phyloP scores from a whole-genome alignment of 352 stramenopile species.

The Phytophthora foliorum region DNA sequence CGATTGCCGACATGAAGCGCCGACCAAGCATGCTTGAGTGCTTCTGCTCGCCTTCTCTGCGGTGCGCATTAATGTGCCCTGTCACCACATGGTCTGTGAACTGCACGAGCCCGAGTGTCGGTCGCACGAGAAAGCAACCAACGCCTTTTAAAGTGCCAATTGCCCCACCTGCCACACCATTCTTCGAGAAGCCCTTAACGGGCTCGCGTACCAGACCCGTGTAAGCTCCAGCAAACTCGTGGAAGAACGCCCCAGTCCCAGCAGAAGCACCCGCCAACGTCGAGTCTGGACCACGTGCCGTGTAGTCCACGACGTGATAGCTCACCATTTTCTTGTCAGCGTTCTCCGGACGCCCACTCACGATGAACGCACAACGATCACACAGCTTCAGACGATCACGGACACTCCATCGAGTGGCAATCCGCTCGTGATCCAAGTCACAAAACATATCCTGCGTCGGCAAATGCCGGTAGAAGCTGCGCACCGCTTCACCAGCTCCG shows the following conservation, averaged over 20 bases:
- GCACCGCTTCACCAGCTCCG: conserved; percentile 76
- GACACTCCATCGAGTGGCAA: conserved; percentile 61
- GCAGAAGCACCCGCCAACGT: conserved; percentile 17
- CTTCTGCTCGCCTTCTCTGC: conserved; percentile 36
- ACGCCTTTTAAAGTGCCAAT: conserved; percentile 33
- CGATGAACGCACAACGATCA: conserved; percentile 52
- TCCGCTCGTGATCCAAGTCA: conserved; percentile 46
- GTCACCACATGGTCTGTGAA: conserved; percentile 49
- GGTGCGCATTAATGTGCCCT: conserved; percentile 45
- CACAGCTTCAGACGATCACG: conserved; percentile 61
- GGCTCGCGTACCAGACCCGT: conserved; percentile 46
- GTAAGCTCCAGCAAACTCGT: conserved; percentile 48
- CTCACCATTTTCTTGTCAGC: conserved; percentile 39
- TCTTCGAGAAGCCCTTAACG: conserved; percentile 20
- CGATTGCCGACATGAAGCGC: conserved; percentile 27
- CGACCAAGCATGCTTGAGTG: conserved; percentile 27
- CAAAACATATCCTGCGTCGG: conserved; percentile 89
- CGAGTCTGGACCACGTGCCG: conserved; percentile 48
- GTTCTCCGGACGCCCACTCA: conserved; percentile 51
- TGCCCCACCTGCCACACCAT: conserved; percentile 20
- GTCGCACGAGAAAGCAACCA: conserved; percentile 33
- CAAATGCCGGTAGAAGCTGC: conserved; percentile 84
- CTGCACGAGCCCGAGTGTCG: conserved; percentile 37
- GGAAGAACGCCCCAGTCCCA: conserved; percentile 11
- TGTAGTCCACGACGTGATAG: conserved; percentile 63